Percentiles rank a stretch among this genome's conserved stretches.
phyloP scores from a whole-genome alignment of 1,284 basidiomycete species.

The Ustilago sp. region DNA sequence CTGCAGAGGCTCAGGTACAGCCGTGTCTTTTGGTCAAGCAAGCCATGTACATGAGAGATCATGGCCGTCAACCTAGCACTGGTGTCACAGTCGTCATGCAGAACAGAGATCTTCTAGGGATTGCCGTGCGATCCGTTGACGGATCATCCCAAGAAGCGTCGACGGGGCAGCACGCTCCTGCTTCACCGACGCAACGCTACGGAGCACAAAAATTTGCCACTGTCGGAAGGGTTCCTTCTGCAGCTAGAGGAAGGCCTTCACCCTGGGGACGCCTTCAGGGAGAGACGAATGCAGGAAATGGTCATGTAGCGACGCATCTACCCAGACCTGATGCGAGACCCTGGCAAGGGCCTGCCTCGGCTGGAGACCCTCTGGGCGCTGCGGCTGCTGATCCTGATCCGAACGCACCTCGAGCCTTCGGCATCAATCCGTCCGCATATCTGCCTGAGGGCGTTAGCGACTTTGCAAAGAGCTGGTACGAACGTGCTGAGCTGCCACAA shows the following conservation, averaged over 20 bases:
- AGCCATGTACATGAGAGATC: slow-evolving; percentile 40
- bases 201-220: slow-evolving; percentile 39
- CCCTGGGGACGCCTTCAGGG: slow-evolving; percentile 29
- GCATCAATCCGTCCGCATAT: slow-evolving; percentile 44
- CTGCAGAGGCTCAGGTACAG: slow-evolving; percentile 27
- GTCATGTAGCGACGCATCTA: neutral
- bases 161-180: neutral
- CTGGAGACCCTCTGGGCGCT: slow-evolving; percentile 29
- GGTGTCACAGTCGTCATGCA: slow-evolving; percentile 53
- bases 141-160: neutral
- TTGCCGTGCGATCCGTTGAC: slow-evolving; percentile 17
- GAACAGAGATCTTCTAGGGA: slow-evolving; percentile 51
- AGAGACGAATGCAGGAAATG: slow-evolving; percentile 1
- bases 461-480: slow-evolving; percentile 59
- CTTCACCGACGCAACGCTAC: slow-evolving; percentile 10
- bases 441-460: slow-evolving; percentile 59
- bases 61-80: slow-evolving; percentile 36
- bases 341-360: slow-evolving; percentile 11
- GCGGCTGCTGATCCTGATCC: neutral
- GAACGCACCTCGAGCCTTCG: slow-evolving; percentile 27
- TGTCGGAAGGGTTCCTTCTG: slow-evolving; percentile 27
- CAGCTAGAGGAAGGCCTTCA: slow-evolving; percentile 13
- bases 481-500: slow-evolving; percentile 51
- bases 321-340: slow-evolving; percentile 3
- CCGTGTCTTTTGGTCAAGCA: slow-evolving; percentile 48